phyloP scores from a whole-genome alignment of 768 basidiomycete species.

The Lactarius trivialis region DNA sequence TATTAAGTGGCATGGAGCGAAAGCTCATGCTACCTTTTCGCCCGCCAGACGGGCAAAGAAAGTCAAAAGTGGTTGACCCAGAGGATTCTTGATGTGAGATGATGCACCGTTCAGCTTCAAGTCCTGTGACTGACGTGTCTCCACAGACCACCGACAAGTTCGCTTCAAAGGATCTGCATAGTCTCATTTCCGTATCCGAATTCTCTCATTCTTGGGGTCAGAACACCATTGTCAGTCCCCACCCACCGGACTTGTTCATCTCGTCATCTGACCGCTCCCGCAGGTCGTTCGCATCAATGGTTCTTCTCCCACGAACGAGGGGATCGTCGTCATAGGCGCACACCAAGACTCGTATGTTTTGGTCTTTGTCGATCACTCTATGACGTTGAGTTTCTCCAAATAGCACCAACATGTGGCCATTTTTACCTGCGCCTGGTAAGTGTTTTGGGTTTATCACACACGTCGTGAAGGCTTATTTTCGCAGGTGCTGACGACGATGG shows the following conservation, averaged over 20 bases:
- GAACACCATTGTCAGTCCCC: conserved; percentile 56
- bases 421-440: conserved; percentile 67
- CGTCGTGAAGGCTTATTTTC: conserved; percentile 8
- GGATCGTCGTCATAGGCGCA: conserved; percentile 64
- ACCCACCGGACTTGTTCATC: not conserved
- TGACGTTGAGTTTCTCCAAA: conserved; percentile 9
- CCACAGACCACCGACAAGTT: conserved; percentile 56
- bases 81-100: conserved; percentile 54
- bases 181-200: conserved; percentile 58
- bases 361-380: conserved; percentile 3
- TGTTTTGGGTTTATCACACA: conserved; percentile 6
- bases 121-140: conserved; percentile 8
- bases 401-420: conserved; percentile 75
- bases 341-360: conserved; percentile 69
- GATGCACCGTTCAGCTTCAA: conserved; percentile 1
- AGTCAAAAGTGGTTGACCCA: conserved; percentile 74
- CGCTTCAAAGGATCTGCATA: conserved; percentile 49
- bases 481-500: conserved; percentile 62
- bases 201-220: conserved; percentile 83
- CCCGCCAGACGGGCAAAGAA: conserved; percentile 58
- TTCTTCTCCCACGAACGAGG: conserved; percentile 51
- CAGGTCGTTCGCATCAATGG: conserved; percentile 77
- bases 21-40: not conserved
- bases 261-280: conserved; percentile 1
- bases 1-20: conserved; percentile 14